A percentile compares a stretch with the other conserved stretches of the same genome.
phyloP scores from a whole-genome alignment of 1,139 yeast genomes.

The Taphrina flavorubra region DNA sequence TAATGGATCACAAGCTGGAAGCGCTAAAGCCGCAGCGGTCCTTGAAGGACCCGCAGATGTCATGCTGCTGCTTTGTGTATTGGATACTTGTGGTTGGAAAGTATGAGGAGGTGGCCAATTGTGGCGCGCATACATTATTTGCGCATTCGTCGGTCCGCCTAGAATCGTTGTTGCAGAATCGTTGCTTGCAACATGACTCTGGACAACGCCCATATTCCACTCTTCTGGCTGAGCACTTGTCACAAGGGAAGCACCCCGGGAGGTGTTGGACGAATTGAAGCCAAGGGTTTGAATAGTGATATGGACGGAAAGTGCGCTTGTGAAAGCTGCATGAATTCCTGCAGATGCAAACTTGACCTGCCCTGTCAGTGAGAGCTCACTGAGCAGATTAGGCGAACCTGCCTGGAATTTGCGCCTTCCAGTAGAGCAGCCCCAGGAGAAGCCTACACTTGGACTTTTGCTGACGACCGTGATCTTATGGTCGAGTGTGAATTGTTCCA shows the following conservation, averaged over 20 bases:
- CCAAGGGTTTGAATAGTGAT: neutral
- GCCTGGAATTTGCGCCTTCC: constrained; percentile 21
- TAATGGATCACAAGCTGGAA: neutral
- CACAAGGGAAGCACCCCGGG: neutral
- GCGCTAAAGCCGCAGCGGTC: neutral
- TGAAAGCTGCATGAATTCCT: constrained; percentile 14
- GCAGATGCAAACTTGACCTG: constrained; percentile 18
- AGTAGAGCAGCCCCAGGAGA: constrained; percentile 7
- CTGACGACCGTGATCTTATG: constrained; percentile 6
- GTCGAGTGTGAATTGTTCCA: constrained; percentile 15
- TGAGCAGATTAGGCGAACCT: neutral
- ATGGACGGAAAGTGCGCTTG: neutral
- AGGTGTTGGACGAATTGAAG: neutral
- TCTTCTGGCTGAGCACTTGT: neutral
- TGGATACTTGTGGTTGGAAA: neutral
- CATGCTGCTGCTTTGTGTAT: no score
- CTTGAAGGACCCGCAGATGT: neutral
- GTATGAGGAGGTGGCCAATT: neutral
- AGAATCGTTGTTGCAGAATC: no score
- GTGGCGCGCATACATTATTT: neutral
- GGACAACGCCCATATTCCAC: neutral
- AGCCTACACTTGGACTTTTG: constrained; percentile 27
- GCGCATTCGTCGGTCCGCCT: neutral
- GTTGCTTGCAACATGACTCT: no score
- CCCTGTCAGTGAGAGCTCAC: neutral